Evolutionary conservation across 202 grass and related monocot genomes (phyloP), one percentile per base, ranked within the genome.

Genomic region (Thinopyrum obtusiflorum): DNA sequence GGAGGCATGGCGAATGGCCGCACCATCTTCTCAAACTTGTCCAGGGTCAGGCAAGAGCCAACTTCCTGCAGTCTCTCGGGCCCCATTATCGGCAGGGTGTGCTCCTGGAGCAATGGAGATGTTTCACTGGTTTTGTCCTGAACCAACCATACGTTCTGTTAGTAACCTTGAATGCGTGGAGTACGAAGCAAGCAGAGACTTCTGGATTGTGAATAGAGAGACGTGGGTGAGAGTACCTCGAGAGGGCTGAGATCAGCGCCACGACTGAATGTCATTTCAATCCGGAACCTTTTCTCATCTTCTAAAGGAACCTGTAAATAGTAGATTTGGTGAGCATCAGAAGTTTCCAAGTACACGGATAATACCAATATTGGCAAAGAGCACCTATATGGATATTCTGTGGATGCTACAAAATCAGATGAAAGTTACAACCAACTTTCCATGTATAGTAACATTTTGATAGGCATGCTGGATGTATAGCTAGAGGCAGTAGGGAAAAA

Each of bases 251-350:
- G 90, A 94, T 99, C 93, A 6, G 97, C 97, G 61, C 97, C 97
- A 68, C 92, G 88, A 83, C 97, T 99, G 78, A 99, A 99, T 4
- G 92, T 97, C 97, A 97, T 99, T 87, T 99, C 97, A 76, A 99
- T 92, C 42, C 97, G 92, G 77, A 99, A 99, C 86, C 93, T 96
- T 90, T 87, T 93, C 61, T 93, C 93, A 25, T 99, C 93, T 89
- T 99, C 97, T 81, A 99, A 80, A 70, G 97, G 86, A 82, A 96
- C 92, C 97, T 99, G 92, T 32, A 91, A 76, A 83, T 28, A 71
- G n/a, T 24, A 73, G 21, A 47, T 37, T 25, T 42, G 42, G 46
- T 80, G 55, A 36, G 33, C 82, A 75, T 80, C 49, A 23, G 37
- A 84, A 70, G 36, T 28, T 83, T 63, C 6, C 6, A 79, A 70